phyloP scores from a whole-genome alignment of 257 asterid genomes.

The Capsicum chinense region DNA sequence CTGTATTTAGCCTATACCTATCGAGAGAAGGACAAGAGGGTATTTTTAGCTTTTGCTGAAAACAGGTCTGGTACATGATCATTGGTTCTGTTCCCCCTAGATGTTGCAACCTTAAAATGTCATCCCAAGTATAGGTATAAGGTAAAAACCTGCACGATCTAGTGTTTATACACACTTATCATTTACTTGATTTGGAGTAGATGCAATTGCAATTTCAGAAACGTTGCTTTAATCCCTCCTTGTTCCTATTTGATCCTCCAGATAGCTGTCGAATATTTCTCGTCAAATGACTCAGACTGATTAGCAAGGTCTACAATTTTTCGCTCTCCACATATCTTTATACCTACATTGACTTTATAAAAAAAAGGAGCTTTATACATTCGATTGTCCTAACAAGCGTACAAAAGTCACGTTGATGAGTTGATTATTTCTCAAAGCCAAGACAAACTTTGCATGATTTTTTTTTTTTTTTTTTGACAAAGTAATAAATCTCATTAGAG shows the following conservation, averaged over 20 bases:
- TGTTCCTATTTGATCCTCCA: background rate
- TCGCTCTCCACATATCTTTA: background rate
- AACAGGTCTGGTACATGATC: background rate
- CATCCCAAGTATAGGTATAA: too few relatives aligned
- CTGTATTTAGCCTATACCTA: background rate
- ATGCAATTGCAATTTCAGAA: conserved; percentile 14
- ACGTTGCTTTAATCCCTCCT: background rate
- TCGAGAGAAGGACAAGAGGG: background rate
- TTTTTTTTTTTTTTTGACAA: too few relatives aligned
- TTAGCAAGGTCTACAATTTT: background rate
- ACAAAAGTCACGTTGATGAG: background rate
- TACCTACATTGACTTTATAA: background rate
- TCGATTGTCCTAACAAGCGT: background rate
- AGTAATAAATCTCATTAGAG: too few relatives aligned
- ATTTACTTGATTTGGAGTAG: background rate
- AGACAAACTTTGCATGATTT: background rate
- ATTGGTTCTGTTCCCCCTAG: background rate
- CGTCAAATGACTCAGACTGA: background rate
- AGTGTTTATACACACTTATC: background rate
- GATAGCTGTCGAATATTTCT: background rate
- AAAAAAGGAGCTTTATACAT: background rate
- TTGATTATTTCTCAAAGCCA: background rate
- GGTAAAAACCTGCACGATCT: background rate
- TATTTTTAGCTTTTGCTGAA: background rate
- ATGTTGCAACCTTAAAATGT: background rate